A percentile compares a stretch with the other conserved stretches of the same genome.
phyloP scores from a whole-genome alignment of 2,329 filamentous ascomycete genomes.

The Aspergillus cejpii region DNA sequence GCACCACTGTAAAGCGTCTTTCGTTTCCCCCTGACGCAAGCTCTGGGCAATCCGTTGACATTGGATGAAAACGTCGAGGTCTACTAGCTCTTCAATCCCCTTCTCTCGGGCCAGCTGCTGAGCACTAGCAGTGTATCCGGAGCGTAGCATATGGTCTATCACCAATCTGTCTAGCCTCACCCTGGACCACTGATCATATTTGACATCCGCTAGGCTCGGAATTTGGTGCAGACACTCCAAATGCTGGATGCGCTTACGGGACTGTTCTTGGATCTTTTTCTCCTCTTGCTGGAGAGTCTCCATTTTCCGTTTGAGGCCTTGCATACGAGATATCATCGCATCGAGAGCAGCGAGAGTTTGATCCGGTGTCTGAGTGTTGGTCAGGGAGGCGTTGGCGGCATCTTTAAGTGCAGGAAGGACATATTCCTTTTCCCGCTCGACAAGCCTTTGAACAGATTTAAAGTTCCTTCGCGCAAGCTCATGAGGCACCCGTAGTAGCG shows the following conservation, averaged over 20 bases:
- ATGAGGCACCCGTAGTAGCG: constrained; percentile 83
- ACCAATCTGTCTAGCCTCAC: constrained; percentile 73
- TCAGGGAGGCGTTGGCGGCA: constrained; percentile 56
- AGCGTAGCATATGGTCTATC: constrained; percentile 85
- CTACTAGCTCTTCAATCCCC: constrained; percentile 72
- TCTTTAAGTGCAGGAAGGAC: constrained; percentile 46
- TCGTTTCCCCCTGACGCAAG: constrained; percentile 62
- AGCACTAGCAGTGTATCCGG: constrained; percentile 74
- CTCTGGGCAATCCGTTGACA: constrained; percentile 72
- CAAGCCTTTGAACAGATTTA: constrained; percentile 57
- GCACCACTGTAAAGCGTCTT: constrained; percentile 82
- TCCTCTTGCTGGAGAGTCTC: constrained; percentile 72
- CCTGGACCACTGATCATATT: constrained; percentile 86
- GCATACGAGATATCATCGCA: constrained; percentile 75
- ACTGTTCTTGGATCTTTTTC: constrained; percentile 64
- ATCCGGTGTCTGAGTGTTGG: constrained; percentile 55
- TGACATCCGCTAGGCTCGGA: constrained; percentile 76
- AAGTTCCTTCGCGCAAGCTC: constrained; percentile 93
- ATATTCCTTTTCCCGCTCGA: constrained; percentile 45
- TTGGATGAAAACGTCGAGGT: constrained; percentile 78
- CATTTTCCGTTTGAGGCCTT: constrained; percentile 82
- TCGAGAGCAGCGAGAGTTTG: constrained; percentile 77
- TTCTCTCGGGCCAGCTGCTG: constrained; percentile 66
- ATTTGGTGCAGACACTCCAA: constrained; percentile 74
- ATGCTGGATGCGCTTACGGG: constrained; percentile 70